Evolutionary conservation across 352 stramenopile genomes (phyloP).

Genomic region (Globisporangium apiculatum): DNA sequence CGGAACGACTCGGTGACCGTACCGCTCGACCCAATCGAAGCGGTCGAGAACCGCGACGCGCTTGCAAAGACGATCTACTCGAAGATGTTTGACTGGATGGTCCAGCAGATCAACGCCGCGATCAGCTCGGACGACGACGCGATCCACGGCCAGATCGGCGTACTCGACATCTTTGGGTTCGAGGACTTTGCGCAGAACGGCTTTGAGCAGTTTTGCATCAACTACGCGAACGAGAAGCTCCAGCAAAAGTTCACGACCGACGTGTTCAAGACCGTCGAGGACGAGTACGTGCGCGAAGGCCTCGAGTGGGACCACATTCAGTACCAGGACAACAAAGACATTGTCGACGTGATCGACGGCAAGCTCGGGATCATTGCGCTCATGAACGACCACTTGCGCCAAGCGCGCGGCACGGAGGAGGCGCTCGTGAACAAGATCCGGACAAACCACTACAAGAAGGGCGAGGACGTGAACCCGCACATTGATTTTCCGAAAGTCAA

Average conservation of each 20-base stretch:
- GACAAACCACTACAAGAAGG: slow-evolving; percentile 76
- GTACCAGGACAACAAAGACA: slow-evolving; percentile 98
- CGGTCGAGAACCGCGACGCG: slow-evolving; percentile 91
- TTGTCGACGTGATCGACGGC: slow-evolving; percentile 94
- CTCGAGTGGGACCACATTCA: slow-evolving; percentile 98
- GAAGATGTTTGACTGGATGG: slow-evolving; percentile 97
- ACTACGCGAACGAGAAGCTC: slow-evolving; percentile 90
- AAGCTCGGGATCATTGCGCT: slow-evolving; percentile 85
- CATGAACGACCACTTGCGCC: slow-evolving; percentile 86
- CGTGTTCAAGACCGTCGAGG: slow-evolving; percentile 97
- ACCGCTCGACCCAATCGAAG: slow-evolving; percentile 83
- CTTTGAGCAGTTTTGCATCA: slow-evolving; percentile 92
- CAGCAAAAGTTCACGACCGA: slow-evolving; percentile 92
- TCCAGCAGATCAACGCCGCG: slow-evolving; percentile 84
- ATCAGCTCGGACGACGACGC: slow-evolving; percentile 72
- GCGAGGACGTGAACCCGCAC: slow-evolving; percentile 54
- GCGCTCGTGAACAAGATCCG: slow-evolving; percentile 85
- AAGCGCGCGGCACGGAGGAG: slow-evolving; percentile 82
- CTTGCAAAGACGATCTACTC: slow-evolving; percentile 98
- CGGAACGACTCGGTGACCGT: slow-evolving; percentile 81
- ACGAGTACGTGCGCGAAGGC: slow-evolving; percentile 96
- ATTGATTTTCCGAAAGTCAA: slow-evolving; percentile 87
- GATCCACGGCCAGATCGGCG: slow-evolving; percentile 87
- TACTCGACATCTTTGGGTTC: slow-evolving; percentile 99
- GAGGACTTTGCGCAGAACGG: slow-evolving; percentile 95